Percentiles rank a stretch among this genome's conserved stretches.
phyloP scores from a whole-genome alignment of 257 asterid genomes.

The Lycium barbarum region DNA sequence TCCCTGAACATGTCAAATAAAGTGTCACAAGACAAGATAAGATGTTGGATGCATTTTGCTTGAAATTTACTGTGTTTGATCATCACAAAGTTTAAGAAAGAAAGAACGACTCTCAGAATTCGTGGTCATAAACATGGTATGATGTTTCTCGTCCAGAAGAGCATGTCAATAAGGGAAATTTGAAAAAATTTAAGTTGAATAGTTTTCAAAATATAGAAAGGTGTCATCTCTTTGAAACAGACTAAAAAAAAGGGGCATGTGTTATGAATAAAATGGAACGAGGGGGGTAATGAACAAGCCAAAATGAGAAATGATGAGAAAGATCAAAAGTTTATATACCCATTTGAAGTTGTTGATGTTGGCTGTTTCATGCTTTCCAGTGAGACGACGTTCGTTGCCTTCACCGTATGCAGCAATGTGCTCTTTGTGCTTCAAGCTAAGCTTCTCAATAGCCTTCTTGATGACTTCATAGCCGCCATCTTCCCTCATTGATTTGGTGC shows the following conservation, averaged over 20 bases:
- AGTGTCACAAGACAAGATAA: neutral
- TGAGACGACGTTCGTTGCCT: constrained; percentile 94
- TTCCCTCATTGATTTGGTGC: constrained; percentile 85
- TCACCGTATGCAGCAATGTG: constrained; percentile 96
- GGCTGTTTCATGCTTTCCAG: constrained; percentile 93
- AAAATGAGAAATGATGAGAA: neutral
- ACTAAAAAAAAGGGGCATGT: too few species aligned
- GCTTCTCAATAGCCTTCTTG: constrained; percentile 89
- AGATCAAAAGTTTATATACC: constrained; percentile 46
- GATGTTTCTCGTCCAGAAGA: too few species aligned
- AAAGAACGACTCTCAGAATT: neutral
- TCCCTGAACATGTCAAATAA: constrained; percentile 50
- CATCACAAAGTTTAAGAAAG: neutral
- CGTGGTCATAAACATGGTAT: neutral
- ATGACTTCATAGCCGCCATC: constrained; percentile 83
- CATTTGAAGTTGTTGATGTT: constrained; percentile 74
- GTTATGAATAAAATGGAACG: too few species aligned
- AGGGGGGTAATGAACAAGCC: neutral
- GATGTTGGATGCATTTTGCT: neutral
- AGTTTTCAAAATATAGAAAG: constrained; percentile 49
- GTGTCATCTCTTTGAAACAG: neutral
- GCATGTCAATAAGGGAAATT: too few species aligned
- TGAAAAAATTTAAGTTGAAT: too few species aligned
- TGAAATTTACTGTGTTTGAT: constrained; percentile 38
- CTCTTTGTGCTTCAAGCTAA: constrained; percentile 75